Evolutionary conservation across 2,329 filamentous ascomycete genomes (phyloP).

Genomic region (Colletotrichum sidae): DNA sequence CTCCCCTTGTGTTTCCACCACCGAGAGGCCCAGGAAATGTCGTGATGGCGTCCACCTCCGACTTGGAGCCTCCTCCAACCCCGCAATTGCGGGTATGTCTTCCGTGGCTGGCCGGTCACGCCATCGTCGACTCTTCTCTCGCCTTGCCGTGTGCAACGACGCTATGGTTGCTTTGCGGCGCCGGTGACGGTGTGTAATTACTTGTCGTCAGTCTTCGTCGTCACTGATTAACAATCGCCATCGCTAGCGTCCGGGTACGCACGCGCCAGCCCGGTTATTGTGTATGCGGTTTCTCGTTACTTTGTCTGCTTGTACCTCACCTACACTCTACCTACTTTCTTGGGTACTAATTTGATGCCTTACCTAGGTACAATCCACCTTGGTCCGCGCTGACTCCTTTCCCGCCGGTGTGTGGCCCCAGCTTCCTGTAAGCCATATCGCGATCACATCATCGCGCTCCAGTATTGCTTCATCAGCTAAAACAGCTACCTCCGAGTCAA

Average conservation of each 20-base stretch:
- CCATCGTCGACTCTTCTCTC: constrained; percentile 28
- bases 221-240: background rate
- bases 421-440: constrained; percentile 30
- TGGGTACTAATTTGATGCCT: constrained; percentile 12
- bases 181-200: no score
- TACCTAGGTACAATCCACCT: constrained; percentile 1
- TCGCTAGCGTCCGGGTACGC: constrained; percentile 9
- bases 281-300: constrained; percentile 15
- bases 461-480: constrained; percentile 37
- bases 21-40: constrained; percentile 18
- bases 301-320: no score
- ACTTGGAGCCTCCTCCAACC: constrained; percentile 28
- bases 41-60: constrained; percentile 26
- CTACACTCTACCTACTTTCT: no score
- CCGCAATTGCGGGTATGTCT: constrained; percentile 32
- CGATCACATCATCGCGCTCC: constrained; percentile 37
- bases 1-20: constrained; percentile 19
- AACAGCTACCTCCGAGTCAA: constrained; percentile 17
- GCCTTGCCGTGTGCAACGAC: constrained; percentile 4
- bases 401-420: constrained; percentile 28
- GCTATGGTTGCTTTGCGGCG: no score
- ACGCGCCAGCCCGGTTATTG: constrained; percentile 2
- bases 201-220: no score
- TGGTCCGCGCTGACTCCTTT: background rate
- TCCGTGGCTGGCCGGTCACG: constrained; percentile 31